A percentile compares a stretch with the other conserved stretches of the same genome.
phyloP scores from a whole-genome alignment of 1,284 basidiomycete genomes.

The Tilletia indica region DNA sequence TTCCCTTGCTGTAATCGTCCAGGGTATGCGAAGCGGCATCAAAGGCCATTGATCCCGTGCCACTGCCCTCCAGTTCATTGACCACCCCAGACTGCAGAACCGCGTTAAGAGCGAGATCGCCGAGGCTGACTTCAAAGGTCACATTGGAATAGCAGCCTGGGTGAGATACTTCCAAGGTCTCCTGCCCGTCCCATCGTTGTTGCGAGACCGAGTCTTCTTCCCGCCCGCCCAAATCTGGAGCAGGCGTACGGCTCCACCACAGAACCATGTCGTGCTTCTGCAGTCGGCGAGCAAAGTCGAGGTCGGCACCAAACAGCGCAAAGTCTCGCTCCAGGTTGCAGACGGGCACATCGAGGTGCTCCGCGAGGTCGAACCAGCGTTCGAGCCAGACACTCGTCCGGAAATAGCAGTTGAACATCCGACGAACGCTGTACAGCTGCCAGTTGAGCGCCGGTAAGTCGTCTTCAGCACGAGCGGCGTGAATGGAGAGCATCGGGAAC shows the following conservation, averaged over 20 bases:
- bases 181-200: constrained; percentile 57
- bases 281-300: constrained; percentile 84
- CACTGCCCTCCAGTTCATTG: constrained; percentile 91
- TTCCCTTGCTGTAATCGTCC: constrained; percentile 80
- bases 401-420: constrained; percentile 83
- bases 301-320: constrained; percentile 79
- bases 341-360: constrained; percentile 91
- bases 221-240: constrained; percentile 88
- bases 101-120: constrained; percentile 89
- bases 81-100: constrained; percentile 90
- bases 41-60: constrained; percentile 74
- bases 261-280: constrained; percentile 83
- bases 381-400: constrained; percentile 76
- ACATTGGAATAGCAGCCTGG: constrained; percentile 90
- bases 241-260: constrained; percentile 82
- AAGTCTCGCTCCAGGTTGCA: constrained; percentile 84
- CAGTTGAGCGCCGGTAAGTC: constrained; percentile 61
- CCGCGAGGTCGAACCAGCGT: constrained; percentile 75
- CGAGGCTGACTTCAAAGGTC: constrained; percentile 82
- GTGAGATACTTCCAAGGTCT: constrained; percentile 82
- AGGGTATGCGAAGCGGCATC: constrained; percentile 76
- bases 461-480: constrained; percentile 71
- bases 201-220: constrained; percentile 78
- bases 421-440: constrained; percentile 60
- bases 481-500: constrained; percentile 85